Evolutionary conservation across 805 yeast genomes (phyloP), one percentile per base, ranked within the genome.

Genomic region (Suhomyces kilbournensis): DNA sequence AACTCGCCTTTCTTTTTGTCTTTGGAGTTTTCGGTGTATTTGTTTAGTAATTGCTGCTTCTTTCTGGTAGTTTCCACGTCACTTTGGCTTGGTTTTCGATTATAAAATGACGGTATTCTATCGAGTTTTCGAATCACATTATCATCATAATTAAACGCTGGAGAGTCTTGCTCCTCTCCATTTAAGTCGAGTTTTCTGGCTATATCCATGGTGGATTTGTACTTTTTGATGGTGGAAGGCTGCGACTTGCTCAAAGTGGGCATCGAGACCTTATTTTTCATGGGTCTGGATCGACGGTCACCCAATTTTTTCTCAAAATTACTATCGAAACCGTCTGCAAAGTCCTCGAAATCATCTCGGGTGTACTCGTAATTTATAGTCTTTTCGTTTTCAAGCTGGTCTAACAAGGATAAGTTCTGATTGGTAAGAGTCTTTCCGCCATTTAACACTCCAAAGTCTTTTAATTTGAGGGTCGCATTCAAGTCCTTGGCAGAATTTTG

Each of bases 51-150:
- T 47, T 63, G 63, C 35, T 66, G 63, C 48, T 71, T 72, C 23
- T 49, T 51, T 23, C 26, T 30, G 22, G 43, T 19, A 7, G 42
- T 42, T 23, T 47, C 51, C 7, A 45, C 3, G 19, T 49, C 52
- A 44, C 23, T 26, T 9, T 17, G 35, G 7, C 34, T 34, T 8
- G 40, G 15, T 35, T 53, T 47, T 19, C 47, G 59, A 46, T 61
- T 56, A 53, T 72, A 71, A 53, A 75, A 75, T 0, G 77, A 72
- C 0, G 79, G 78, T 47, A 75, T 75, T 32, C 79, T 56, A 51
- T 72, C 75, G 42, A 75, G 58, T 53, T 70, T 73, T 34, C 66
- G 55, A 26, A 72, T 71, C 34, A 75, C 64, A 48, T 65, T 64
- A 52, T 71, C 68, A 49, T 66, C 68, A 50, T 64, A 62, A 47